Evolutionary conservation across 352 stramenopile genomes (phyloP), one percentile per base, ranked within the genome.

Genomic region (Phytophthora crassamura): DNA sequence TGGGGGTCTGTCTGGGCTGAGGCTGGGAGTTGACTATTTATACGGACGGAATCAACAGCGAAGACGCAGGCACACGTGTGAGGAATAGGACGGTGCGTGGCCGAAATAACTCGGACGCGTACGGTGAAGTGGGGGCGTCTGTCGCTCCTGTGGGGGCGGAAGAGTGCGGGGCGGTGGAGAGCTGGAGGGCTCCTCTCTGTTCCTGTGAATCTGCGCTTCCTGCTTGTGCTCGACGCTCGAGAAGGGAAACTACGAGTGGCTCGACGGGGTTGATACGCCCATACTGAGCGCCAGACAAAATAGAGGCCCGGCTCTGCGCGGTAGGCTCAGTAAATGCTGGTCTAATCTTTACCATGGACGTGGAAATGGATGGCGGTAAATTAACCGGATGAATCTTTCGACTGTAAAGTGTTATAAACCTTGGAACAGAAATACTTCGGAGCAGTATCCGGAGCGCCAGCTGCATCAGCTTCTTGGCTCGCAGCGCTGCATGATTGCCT

Each of bases 171-270:
- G 52, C 57, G 42, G 20, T 51, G 58, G 50, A 60, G 22, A 25
- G 22, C 22, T 25, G 22, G 22, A 25, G 22, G 22, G 22, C 22
- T 25, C 22, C 22, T 25, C 22, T 25, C 58, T 72, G 35, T 33
- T 56, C 14, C 22, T 39, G 18, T 25, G 22, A 25, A 25, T 22
- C 38, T 49, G 9, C 3, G 20, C 28, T 42, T n/a, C 34, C 22
- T 12, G 39, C 40, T 40, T 4, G 35, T 68, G 64, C 61, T 63
- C 72, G 69, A 67, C 64, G 46, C 60, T 48, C 43, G 22, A 25
- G 16, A 35, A 59, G 54, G 65, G 64, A 74, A 74, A 72, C 64
- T 55, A 72, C 65, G 22, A 25, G 22, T 25, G 22, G 22, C 22
- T 25, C 22, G 22, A 25, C 22, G 22, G 22, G 22, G 22, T 25